These are phyloP conservation scores for Globisporangium emineosum DNA, from an alignment of 352 stramenopile species.

Conservation along the genomic window DNA sequence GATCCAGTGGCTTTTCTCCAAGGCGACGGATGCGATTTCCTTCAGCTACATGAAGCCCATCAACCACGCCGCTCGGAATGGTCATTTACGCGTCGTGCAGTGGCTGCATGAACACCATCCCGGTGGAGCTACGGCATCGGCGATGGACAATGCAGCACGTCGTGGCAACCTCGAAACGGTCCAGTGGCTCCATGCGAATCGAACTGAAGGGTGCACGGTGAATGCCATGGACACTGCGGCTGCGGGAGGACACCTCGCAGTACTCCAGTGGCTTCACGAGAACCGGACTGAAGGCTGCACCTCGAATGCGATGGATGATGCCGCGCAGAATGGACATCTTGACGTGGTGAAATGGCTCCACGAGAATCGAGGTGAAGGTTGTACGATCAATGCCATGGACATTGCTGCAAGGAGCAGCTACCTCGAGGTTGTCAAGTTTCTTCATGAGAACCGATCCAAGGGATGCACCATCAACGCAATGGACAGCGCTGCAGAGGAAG, in stretches of 20 bases:
- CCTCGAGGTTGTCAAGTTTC: not conserved
- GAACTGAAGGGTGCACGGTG: not conserved
- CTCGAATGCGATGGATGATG: not conserved
- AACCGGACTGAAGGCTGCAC: not conserved
- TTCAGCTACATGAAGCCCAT: not conserved
- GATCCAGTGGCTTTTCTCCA: not conserved
- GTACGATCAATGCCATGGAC: not conserved
- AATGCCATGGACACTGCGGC: not conserved
- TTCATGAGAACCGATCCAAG: not conserved
- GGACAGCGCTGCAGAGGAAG: not conserved
- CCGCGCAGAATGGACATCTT: not conserved
- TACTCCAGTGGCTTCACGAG: not conserved
- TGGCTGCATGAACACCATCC: not conserved
- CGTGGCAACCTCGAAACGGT: not conserved
- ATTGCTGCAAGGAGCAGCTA: not conserved
- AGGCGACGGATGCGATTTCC: not conserved
- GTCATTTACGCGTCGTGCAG: not conserved
- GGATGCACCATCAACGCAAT: not conserved
- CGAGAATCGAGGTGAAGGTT: not conserved
- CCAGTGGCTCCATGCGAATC: not conserved
- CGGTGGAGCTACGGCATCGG: not conserved
- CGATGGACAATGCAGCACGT: not conserved
- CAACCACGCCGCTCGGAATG: not conserved
- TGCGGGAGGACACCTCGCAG: not conserved
- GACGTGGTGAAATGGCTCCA: not conserved